These are phyloP conservation scores for Ophiostoma australiae DNA, from an alignment of 2,329 filamentous ascomycete species.

Conservation along the genomic window DNA sequence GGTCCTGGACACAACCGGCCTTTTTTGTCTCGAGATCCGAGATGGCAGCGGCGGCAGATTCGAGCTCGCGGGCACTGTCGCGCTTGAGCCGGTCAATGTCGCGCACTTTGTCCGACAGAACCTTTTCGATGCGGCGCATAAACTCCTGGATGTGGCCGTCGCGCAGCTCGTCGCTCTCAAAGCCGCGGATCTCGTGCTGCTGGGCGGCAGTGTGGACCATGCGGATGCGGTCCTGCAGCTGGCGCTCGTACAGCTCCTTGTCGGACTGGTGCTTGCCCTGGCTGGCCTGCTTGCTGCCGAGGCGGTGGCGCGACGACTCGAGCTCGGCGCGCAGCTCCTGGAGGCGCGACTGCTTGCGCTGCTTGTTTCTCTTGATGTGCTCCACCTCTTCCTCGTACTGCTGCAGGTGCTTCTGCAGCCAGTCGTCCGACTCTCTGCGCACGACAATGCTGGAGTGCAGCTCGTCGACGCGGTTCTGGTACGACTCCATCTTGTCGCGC, in stretches of 20 bases:
- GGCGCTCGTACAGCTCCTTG: constrained; percentile 78
- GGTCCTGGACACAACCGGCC: constrained; percentile 67
- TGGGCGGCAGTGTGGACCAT: constrained; percentile 75
- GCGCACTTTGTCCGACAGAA: constrained; percentile 71
- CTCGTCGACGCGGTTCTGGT: constrained; percentile 65
- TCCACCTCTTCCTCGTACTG: constrained; percentile 73
- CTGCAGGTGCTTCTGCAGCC: constrained; percentile 64
- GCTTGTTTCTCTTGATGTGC: constrained; percentile 59
- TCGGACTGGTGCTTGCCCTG: constrained; percentile 78
- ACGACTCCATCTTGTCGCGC: constrained; percentile 65
- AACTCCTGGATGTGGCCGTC: constrained; percentile 71
- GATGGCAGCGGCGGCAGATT: constrained; percentile 65
- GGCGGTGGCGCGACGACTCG: constrained; percentile 40
- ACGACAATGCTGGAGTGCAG: constrained; percentile 69
- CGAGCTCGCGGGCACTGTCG: constrained; percentile 68
- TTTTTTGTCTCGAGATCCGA: constrained; percentile 70
- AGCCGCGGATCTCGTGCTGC: constrained; percentile 75
- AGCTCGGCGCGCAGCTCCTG: constrained; percentile 55
- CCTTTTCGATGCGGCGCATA: constrained; percentile 68
- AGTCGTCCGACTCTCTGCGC: constrained; percentile 65
- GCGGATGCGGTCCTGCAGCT: constrained; percentile 64
- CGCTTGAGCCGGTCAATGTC: constrained; percentile 64
- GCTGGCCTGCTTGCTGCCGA: constrained; percentile 55
- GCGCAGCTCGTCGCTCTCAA: constrained; percentile 66
- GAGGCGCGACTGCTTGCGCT: constrained; percentile 60